Evolutionary conservation across 352 stramenopile species (phyloP), one percentile per base, ranked within the genome.

Genomic region (Phytophthora tentaculata): DNA sequence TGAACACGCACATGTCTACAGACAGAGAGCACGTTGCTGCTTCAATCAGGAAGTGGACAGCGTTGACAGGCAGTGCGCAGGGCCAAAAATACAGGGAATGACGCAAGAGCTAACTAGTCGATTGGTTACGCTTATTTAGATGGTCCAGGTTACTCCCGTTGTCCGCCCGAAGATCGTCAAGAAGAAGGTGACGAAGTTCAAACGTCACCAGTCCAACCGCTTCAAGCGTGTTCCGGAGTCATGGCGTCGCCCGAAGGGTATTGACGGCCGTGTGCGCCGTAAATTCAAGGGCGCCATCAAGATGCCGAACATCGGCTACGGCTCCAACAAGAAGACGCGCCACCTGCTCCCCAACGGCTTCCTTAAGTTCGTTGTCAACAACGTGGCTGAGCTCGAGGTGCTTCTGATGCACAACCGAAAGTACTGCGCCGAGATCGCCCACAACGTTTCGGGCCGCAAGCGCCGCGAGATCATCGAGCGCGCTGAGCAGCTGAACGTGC

Each of bases 121-220:
- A 50, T 56, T 51, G 20, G 44, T 32, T 69, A n/a, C 39, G 29
- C 24, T 52, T 75, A 53, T n/a, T n/a, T 83, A 94, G 86, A 96
- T 96, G 88, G 86, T 94, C 81, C 88, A 96, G 89, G 88, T 96
- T 84, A 96, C 88, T 86, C 88, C 88, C 71, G 88, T 96, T 74
- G 75, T 92, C 69, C 84, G 84, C 70, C 83, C 82, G n/a, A 94
- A 92, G 79, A 98, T 99, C 81, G 94, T 99, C 67, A 99, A 99
- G 95, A 99, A 99, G 97, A 96, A 97, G 82, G 98, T 98, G 71
- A 99, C 98, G 80, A 99, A 99, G 88, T 99, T 99, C 88, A 98
- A 98, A 84, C 96, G 98, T 86, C 97, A 99, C 88, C 98, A 99
- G 79, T 97, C 92, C 52, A 95, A 99, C 86, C 94, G 95, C 69